Percentiles rank a stretch among this genome's conserved stretches.
These are phyloP conservation scores for Taxillus chinensis DNA, from an alignment of 164 flowering plant species.

Conservation along the genomic window DNA sequence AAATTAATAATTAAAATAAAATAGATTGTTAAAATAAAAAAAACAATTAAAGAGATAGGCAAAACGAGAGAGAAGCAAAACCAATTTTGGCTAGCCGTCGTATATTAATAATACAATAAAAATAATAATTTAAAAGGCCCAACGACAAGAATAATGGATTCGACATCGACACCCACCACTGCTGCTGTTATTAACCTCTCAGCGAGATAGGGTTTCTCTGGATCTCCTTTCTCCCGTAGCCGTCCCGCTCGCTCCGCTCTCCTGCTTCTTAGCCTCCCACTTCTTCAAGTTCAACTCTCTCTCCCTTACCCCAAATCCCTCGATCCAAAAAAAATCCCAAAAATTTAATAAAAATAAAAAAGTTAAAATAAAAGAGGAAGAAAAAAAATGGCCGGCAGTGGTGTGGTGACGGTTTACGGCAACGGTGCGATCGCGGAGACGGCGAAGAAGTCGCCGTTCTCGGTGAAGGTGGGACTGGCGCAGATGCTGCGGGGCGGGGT, in stretches of 20 bases:
- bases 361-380: no score
- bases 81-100: no score
- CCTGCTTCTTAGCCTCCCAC: not conserved
- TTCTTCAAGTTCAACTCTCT: not conserved
- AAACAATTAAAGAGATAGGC: no score
- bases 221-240: not conserved
- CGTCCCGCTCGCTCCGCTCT: not conserved
- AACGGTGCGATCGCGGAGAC: not conserved
- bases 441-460: not conserved
- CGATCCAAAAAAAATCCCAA: no score
- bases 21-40: no score
- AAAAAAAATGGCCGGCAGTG: not conserved
- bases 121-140: no score
- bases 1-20: no score
- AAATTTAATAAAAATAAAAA: no score
- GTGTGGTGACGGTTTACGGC: slow-evolving; percentile 4
- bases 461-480: slow-evolving; percentile 2
- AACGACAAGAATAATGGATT: no score
- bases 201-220: not conserved
- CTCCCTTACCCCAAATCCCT: not conserved
- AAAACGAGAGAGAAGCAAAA: no score
- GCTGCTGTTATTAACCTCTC: no score
- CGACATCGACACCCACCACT: not conserved
- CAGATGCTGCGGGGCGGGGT: slow-evolving; percentile 28
- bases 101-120: no score